phyloP scores from a whole-genome alignment of 2,329 filamentous ascomycete species.

The Cytospora chrysosperma region DNA sequence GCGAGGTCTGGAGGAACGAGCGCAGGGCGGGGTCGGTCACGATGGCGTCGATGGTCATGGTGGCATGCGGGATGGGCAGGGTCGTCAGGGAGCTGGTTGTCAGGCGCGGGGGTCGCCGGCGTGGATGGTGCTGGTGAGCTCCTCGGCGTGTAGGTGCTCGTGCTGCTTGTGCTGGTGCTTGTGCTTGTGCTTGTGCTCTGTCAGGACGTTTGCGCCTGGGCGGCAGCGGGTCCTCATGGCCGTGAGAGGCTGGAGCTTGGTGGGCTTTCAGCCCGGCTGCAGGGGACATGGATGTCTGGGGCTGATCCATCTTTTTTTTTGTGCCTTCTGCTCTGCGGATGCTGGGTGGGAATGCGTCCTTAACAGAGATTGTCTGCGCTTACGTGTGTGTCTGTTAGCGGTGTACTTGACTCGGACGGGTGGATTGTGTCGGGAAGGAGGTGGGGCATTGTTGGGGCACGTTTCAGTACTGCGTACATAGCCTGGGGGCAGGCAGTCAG shows the following conservation, averaged over 20 bases:
- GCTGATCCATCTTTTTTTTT: background rate
- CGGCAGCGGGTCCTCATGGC: background rate
- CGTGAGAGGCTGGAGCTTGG: background rate
- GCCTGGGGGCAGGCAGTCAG: too few species aligned
- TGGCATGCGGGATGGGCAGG: conserved; percentile 3
- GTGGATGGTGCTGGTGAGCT: conserved; percentile 25
- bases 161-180: conserved; percentile 41
- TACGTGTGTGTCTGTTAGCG: background rate
- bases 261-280: background rate
- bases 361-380: too few species aligned
- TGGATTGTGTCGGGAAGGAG: background rate
- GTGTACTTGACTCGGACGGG: background rate
- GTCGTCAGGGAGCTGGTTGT: background rate
- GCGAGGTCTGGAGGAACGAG: conserved; percentile 70
- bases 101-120: background rate
- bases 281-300: background rate
- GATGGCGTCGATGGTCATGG: conserved; percentile 56
- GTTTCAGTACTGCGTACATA: background rate
- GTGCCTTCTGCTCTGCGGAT: too few species aligned
- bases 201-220: conserved; percentile 29
- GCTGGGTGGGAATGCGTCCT: background rate
- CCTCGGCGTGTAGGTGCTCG: conserved; percentile 30
- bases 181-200: conserved; percentile 48
- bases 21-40: conserved; percentile 65
- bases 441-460: background rate